A percentile compares a stretch with the other conserved stretches of the same genome.
phyloP scores from a whole-genome alignment of 2,329 filamentous ascomycete genomes.

The Penicillium sp. region DNA sequence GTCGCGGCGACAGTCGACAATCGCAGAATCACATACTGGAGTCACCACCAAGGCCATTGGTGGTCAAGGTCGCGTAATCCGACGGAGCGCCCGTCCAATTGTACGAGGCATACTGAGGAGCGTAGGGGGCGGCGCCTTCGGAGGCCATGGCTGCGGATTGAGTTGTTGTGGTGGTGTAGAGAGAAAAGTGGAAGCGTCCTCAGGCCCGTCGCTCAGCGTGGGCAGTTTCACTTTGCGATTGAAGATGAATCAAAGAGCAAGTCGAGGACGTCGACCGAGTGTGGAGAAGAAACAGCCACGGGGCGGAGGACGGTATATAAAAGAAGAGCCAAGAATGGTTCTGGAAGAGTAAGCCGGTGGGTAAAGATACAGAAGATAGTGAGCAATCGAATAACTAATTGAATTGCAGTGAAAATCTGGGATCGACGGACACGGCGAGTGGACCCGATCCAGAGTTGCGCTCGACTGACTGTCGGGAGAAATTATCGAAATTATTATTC shows the following conservation, averaged over 20 bases:
- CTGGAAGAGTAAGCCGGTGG: conserved; percentile 23
- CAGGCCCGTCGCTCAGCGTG: conserved; percentile 12
- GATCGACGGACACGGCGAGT: conserved; percentile 16
- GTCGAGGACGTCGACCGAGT: conserved; percentile 26
- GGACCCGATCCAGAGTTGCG: conserved; percentile 10
- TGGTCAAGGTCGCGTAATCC: conserved; percentile 51
- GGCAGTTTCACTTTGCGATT: not conserved
- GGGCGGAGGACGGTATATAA: conserved; percentile 27
- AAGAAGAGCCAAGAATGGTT: conserved; percentile 20
- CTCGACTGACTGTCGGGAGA: not conserved
- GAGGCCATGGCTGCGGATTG: conserved; percentile 34
- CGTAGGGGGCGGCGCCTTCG: conserved; percentile 36
- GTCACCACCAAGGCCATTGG: conserved; percentile 72
- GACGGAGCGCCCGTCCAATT: conserved; percentile 54
- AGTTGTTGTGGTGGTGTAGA: not conserved
- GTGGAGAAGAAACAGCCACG: conserved; percentile 31
- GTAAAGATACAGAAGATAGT: conserved; percentile 16
- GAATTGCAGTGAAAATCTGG: not conserved
- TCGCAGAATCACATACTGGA: conserved; percentile 65
- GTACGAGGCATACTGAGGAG: conserved; percentile 54
- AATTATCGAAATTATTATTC: conserved; percentile 4
- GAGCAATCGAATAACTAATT: conserved; percentile 17
- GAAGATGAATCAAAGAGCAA: conserved; percentile 7
- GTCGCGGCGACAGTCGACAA: not conserved
- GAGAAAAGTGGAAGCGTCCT: conserved; percentile 1